A percentile compares a stretch with the other conserved stretches of the same genome.
Conservation (phyloP, 164 flowering plant genomes). For the Berberis vulgaris region DNA sequence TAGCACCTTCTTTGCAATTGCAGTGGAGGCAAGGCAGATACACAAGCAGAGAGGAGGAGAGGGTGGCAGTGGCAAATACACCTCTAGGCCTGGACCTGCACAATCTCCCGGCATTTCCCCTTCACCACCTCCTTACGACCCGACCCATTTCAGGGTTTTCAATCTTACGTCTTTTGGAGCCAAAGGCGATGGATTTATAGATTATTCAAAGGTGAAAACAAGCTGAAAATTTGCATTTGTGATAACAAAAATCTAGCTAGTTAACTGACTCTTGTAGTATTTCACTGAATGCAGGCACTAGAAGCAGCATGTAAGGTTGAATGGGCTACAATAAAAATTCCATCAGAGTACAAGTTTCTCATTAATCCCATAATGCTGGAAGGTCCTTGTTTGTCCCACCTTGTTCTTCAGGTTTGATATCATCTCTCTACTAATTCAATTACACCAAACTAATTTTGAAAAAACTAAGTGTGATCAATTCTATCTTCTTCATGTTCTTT, state of each 20-base stretch:
- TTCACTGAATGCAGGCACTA: slow-evolving; percentile 71
- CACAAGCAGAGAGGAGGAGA: slow-evolving; percentile 22
- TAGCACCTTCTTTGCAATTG: slow-evolving; percentile 13
- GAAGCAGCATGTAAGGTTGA: slow-evolving; percentile 62
- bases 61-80: slow-evolving; percentile 9
- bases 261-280: slow-evolving; percentile 3
- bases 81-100: slow-evolving; percentile 4
- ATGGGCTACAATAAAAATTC: slow-evolving; percentile 44
- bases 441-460: background rate
- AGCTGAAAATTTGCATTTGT: background rate
- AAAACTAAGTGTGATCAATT: background rate
- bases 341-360: slow-evolving; percentile 51
- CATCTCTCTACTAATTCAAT: background rate
- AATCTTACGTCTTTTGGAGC: slow-evolving; percentile 65
- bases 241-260: background rate
- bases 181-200: slow-evolving; percentile 68
- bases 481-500: background rate
- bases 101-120: slow-evolving; percentile 18
- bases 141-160: slow-evolving; percentile 23
- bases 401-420: slow-evolving; percentile 55
- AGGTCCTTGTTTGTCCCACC: slow-evolving; percentile 71
- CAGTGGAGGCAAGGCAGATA: slow-evolving; percentile 40
- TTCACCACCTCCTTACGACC: slow-evolving; percentile 25
- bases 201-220: slow-evolving; percentile 60
- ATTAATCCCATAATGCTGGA: slow-evolving; percentile 56